phyloP scores from a whole-genome alignment of 73 alveolate species.

The Paramecium sexaurelia region DNA sequence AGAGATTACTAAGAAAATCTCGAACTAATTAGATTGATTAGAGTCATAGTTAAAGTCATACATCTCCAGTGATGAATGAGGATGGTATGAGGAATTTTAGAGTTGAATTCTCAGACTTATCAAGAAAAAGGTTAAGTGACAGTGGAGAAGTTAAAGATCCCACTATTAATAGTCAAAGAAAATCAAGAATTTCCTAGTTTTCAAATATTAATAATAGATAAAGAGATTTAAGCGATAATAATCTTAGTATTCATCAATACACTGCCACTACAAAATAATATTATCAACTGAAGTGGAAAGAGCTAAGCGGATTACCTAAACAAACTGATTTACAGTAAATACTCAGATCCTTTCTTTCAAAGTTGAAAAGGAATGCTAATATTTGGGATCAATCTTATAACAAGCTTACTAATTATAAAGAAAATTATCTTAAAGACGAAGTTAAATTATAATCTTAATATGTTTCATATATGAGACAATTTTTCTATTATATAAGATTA shows the following conservation, averaged over 20 bases:
- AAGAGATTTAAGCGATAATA: background rate
- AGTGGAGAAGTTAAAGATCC: conserved; percentile 36
- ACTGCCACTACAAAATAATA: background rate
- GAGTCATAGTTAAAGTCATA: background rate
- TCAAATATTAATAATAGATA: background rate
- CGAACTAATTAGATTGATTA: background rate
- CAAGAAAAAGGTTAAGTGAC: conserved; percentile 20
- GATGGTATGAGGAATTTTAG: background rate
- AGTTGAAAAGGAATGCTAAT: conserved; percentile 2
- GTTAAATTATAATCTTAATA: background rate
- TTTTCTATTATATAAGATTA: background rate
- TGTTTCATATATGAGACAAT: background rate
- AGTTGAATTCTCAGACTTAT: conserved; percentile 15
- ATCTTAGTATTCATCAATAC: background rate
- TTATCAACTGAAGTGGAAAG: conserved; percentile 10
- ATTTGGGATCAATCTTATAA: conserved; percentile 3
- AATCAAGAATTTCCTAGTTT: conserved; percentile 26
- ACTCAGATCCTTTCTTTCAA: background rate
- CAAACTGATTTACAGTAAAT: background rate
- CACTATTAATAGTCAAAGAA: conserved; percentile 1
- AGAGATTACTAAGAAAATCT: conserved; percentile 19
- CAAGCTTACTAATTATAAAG: background rate
- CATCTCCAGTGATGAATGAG: background rate
- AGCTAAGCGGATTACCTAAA: background rate
- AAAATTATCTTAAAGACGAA: background rate